Base-by-base conservation (phyloP, 306 rosid species). In the Begonia peltatifolia region DNA sequence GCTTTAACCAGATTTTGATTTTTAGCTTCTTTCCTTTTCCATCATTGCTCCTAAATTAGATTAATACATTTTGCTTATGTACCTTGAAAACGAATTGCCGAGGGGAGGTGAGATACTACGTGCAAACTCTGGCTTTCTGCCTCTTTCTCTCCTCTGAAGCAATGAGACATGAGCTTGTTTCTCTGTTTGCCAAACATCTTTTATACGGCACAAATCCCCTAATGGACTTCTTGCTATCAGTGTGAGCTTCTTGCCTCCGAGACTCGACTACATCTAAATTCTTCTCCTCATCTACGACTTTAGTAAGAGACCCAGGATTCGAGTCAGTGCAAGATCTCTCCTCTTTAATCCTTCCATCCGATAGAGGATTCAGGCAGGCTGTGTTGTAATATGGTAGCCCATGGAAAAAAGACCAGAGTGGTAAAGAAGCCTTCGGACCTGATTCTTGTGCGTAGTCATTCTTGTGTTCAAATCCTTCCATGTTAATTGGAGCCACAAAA, bases 131-230 rank as follows among this genome's bases (percentile, higher is more conserved):
- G 61, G 87, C 78, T 63, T 86, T 54, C 67, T 77, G 95, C 9
- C 82, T 66, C 43, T 74, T 76, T 69, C 95, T 74, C 54, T 80
- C 90, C 54, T 78, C 82, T 6, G 75, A 36, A 18, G 43, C 56
- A 20, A 57, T 73, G 50, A 61, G 64, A 5, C 78, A 60, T 9
- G 93, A 76, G 73, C 48, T 62, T 14, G 68, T 64, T 46, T 71
- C 92, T 70, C 80, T 76, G 64, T 85, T 83, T 56, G 90, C 64
- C 53, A 85, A 57, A 68, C 94, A 85, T 65, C 90, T 74, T 71
- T 89, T 89, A 66, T 84, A 89, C 22, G 94, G 90, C 48, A 74
- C 82, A 63, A 89, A 85, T 20, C 97, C 97, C 66, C 62, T 76
- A 47, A 68, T 56, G 42, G 78, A 61, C 44, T 73, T 75, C 66